Evolutionary conservation across 345 rosid genomes (phyloP).

Genomic region (Luvunga scandens): DNA sequence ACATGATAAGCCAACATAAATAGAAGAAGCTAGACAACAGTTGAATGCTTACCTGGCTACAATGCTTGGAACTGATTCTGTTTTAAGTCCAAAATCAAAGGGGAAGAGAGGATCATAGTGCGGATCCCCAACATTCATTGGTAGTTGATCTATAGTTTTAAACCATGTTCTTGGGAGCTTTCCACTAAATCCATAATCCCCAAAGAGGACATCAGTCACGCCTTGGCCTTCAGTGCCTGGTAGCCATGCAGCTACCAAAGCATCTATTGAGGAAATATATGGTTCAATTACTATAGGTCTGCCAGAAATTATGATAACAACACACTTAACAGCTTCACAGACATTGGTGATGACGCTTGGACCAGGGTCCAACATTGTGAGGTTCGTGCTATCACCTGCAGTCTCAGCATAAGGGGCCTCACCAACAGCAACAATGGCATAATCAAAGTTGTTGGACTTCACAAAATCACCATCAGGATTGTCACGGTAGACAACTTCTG

Average conservation of each 20-base stretch:
- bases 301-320: slow-evolving; percentile 75
- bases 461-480: slow-evolving; percentile 65
- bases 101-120: slow-evolving; percentile 87
- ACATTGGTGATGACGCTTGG: slow-evolving; percentile 59
- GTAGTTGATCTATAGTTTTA: slow-evolving; percentile 79
- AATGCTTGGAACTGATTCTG: slow-evolving; percentile 52
- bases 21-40: not conserved
- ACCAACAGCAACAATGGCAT: slow-evolving; percentile 80
- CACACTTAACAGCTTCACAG: slow-evolving; percentile 69
- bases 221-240: slow-evolving; percentile 98
- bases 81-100: slow-evolving; percentile 75
- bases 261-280: slow-evolving; percentile 56
- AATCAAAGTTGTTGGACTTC: slow-evolving; percentile 63
- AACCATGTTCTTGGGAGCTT: slow-evolving; percentile 92
- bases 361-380: slow-evolving; percentile 72
- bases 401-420: slow-evolving; percentile 86
- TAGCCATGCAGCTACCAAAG: slow-evolving; percentile 88
- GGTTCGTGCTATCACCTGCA: slow-evolving; percentile 62
- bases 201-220: slow-evolving; percentile 75
- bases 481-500: slow-evolving; percentile 59
- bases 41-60: slow-evolving; percentile 50
- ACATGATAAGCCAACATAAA: not conserved
- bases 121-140: slow-evolving; percentile 78
- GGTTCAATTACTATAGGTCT: slow-evolving; percentile 85
- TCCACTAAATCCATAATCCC: slow-evolving; percentile 85